phyloP scores from a whole-genome alignment of 139 green algal species.

The Haematococcus sp. region DNA sequence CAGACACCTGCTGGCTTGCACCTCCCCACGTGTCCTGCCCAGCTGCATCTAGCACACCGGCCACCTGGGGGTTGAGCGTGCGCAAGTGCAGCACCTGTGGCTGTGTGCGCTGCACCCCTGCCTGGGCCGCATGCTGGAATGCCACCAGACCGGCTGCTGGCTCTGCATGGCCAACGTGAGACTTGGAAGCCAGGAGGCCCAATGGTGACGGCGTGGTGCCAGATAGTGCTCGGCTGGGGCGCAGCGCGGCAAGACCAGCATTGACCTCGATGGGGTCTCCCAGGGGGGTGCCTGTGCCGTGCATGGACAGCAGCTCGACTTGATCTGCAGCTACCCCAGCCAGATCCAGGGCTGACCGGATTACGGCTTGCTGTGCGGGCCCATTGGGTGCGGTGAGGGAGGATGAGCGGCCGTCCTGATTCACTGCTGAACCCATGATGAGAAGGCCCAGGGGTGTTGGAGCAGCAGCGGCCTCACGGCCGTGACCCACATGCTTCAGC shows the following conservation, averaged over 20 bases:
- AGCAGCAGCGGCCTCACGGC: conserved; percentile 9
- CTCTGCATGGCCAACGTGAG: conserved; percentile 64
- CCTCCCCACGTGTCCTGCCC: not conserved
- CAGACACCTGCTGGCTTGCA: not conserved
- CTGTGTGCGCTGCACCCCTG: conserved; percentile 4
- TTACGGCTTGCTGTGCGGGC: conserved; percentile 77
- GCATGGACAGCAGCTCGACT: conserved; percentile 58
- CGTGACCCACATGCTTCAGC: conserved; percentile 2
- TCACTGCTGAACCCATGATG: not conserved
- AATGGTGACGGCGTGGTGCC: not conserved
- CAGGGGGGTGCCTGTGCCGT: conserved; percentile 66
- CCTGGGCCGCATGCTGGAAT: conserved; percentile 31
- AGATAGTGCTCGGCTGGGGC: not conserved
- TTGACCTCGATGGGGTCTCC: conserved; percentile 63
- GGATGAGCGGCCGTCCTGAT: conserved; percentile 42
- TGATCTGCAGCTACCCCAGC: conserved; percentile 20
- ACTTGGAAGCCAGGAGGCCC: conserved; percentile 16
- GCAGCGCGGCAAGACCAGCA: conserved; percentile 3
- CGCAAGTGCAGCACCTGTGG: conserved; percentile 56
- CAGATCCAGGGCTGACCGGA: conserved; percentile 49
- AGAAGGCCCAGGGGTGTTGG: conserved; percentile 1
- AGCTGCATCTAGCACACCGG: not conserved
- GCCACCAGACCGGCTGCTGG: conserved; percentile 69
- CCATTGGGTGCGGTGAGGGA: conserved; percentile 86
- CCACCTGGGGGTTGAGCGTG: conserved; percentile 54